phyloP scores from a whole-genome alignment of 148 eudicot species.

The Amaranthus hypochondriacus region DNA sequence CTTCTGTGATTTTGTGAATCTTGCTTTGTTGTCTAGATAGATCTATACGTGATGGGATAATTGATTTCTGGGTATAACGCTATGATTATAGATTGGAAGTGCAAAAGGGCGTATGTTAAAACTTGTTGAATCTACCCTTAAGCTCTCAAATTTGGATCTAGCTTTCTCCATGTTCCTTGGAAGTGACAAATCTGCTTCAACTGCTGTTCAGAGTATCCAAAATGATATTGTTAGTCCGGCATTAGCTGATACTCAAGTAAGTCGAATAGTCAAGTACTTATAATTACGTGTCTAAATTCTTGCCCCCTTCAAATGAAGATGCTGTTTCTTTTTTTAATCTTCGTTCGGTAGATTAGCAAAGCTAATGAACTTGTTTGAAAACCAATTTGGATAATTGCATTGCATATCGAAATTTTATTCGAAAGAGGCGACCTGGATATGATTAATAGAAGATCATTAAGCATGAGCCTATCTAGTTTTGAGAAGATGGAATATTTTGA shows the following conservation, averaged over 20 bases:
- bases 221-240: conserved; percentile 77
- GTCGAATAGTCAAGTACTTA: conserved; percentile 9
- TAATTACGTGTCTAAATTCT: not conserved
- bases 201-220: conserved; percentile 54
- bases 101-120: conserved; percentile 59
- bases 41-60: not conserved
- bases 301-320: not conserved
- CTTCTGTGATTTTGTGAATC: not conserved
- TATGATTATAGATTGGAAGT: conserved; percentile 55
- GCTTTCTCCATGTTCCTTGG: conserved; percentile 60
- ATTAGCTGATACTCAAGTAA: conserved; percentile 71
- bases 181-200: conserved; percentile 55
- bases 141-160: conserved; percentile 76
- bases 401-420: too few species aligned
- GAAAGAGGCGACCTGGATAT: too few species aligned
- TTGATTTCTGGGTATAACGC: not conserved
- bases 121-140: conserved; percentile 72
- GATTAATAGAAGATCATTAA: too few species aligned
- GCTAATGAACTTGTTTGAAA: too few species aligned
- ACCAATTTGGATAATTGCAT: too few species aligned
- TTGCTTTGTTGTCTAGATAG: not conserved
- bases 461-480: too few species aligned
- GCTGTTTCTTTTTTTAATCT: not conserved
- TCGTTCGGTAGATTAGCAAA: not conserved
- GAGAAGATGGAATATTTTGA: not conserved